These are phyloP conservation scores for Aspergillus vadensis DNA, from an alignment of 2,329 filamentous ascomycete genomes.

Conservation along the genomic window DNA sequence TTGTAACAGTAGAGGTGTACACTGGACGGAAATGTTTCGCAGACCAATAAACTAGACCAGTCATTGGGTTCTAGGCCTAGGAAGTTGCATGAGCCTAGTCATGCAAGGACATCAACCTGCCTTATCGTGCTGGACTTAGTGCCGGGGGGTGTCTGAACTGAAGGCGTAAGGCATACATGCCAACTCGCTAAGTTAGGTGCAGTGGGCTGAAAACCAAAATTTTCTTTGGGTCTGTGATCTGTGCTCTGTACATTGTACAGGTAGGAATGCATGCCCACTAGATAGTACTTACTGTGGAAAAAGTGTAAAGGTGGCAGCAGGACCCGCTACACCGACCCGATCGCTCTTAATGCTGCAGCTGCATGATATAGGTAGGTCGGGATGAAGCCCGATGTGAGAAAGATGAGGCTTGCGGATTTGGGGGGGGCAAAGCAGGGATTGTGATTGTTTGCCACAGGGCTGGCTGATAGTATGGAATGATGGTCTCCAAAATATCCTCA, in stretches of 20 bases:
- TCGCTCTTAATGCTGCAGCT: not conserved
- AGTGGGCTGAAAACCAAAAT: not conserved
- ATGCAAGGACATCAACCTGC: conserved; percentile 2
- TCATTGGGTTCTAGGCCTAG: not conserved
- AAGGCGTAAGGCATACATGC: conserved; percentile 2
- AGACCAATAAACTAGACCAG: not conserved
- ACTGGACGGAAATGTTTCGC: not conserved
- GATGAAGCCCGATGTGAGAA: not conserved
- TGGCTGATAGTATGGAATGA: not conserved
- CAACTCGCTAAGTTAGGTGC: not conserved
- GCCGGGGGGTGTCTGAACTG: not conserved
- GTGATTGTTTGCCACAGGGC: not conserved
- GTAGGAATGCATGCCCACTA: not conserved
- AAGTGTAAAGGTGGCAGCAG: not conserved
- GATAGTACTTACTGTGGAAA: too few relatives aligned
- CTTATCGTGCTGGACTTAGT: not conserved
- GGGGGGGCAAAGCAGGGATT: not conserved
- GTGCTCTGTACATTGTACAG: not conserved
- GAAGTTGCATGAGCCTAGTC: not conserved
- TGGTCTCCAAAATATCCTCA: not conserved
- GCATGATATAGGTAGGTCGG: not conserved
- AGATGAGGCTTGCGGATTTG: too few relatives aligned
- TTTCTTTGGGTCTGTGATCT: too few relatives aligned
- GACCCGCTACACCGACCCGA: conserved; percentile 1
- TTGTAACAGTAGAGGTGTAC: too few relatives aligned